phyloP scores from a whole-genome alignment of 2,329 filamentous ascomycete species.

The Aspergillus persii region DNA sequence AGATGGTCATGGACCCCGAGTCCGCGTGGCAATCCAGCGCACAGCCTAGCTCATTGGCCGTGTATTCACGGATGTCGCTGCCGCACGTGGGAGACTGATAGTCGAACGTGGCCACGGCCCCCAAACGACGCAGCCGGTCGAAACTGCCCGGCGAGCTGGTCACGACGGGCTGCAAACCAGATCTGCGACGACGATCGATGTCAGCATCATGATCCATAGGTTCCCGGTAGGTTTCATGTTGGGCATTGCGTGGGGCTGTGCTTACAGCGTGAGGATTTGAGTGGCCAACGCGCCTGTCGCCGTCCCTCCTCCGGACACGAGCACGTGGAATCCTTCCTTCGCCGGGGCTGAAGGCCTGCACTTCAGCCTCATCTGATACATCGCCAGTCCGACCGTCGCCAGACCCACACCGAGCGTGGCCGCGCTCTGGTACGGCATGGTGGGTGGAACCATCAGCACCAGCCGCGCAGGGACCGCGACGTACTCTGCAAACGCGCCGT shows the following conservation, averaged over 20 bases:
- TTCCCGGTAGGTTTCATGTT: not conserved
- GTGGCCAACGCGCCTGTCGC: not conserved
- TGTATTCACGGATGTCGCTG: not conserved
- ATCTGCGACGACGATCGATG: not conserved
- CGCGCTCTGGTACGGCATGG: slow-evolving; percentile 4
- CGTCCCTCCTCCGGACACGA: slow-evolving; percentile 4
- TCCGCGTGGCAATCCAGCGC: slow-evolving; percentile 1
- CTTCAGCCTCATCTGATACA: slow-evolving; percentile 1
- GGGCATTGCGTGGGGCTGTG: not conserved
- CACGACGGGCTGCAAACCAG: not conserved
- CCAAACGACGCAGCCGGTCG: not conserved
- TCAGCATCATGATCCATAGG: not conserved
- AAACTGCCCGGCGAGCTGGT: slow-evolving; percentile 6
- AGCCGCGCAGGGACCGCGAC: slow-evolving; percentile 27
- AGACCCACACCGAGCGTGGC: slow-evolving; percentile 5
- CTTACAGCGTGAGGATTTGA: not conserved
- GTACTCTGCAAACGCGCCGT: slow-evolving; percentile 39
- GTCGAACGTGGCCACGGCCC: slow-evolving; percentile 4
- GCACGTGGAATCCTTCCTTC: not conserved
- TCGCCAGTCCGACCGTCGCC: slow-evolving; percentile 5
- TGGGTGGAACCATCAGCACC: slow-evolving; percentile 25
- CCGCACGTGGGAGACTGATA: slow-evolving; percentile 1
- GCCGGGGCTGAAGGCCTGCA: not conserved
- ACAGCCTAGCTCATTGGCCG: not conserved
- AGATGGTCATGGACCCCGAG: not conserved